These are phyloP conservation scores for Zasmidium angulare DNA, from an alignment of 2,329 filamentous ascomycete species.

Conservation along the genomic window DNA sequence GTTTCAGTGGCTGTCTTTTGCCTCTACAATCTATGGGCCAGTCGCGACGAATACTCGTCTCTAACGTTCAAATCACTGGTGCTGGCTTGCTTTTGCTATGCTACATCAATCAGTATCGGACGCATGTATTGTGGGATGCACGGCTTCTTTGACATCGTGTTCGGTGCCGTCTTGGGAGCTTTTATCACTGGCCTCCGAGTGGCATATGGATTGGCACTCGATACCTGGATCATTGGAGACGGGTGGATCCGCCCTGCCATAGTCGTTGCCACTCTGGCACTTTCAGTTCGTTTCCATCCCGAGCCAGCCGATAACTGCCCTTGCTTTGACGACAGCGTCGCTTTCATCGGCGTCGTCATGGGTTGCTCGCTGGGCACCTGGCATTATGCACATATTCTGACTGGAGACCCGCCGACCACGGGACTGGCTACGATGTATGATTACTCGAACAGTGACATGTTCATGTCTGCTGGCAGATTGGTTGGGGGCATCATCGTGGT, in stretches of 20 bases:
- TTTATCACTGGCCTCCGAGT: constrained; percentile 59
- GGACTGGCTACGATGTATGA: constrained; percentile 22
- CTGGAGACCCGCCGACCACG: neutral
- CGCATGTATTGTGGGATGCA: constrained; percentile 98
- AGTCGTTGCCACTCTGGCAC: constrained; percentile 65
- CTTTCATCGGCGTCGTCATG: constrained; percentile 87
- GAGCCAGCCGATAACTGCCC: constrained; percentile 96
- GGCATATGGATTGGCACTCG: constrained; percentile 58
- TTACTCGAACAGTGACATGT: constrained; percentile 61
- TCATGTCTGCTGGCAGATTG: constrained; percentile 65
- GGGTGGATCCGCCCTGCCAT: constrained; percentile 64
- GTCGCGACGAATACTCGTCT: constrained; percentile 58
- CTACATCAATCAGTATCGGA: constrained; percentile 83
- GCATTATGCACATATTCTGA: constrained; percentile 57
- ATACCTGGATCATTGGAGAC: constrained; percentile 68
- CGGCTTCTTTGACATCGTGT: constrained; percentile 85
- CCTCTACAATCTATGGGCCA: constrained; percentile 67
- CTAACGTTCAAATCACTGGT: constrained; percentile 43
- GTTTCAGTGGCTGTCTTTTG: constrained; percentile 89
- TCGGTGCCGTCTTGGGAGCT: constrained; percentile 76
- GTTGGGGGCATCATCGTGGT: constrained; percentile 78
- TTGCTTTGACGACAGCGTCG: constrained; percentile 93
- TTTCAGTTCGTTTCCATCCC: constrained; percentile 69
- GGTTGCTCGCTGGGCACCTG: constrained; percentile 80
- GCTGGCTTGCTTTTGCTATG: constrained; percentile 76